Evolutionary conservation across 495 filamentous ascomycete species (phyloP), one percentile per base, ranked within the genome.

Genomic region (Xeromyces bisporus): DNA sequence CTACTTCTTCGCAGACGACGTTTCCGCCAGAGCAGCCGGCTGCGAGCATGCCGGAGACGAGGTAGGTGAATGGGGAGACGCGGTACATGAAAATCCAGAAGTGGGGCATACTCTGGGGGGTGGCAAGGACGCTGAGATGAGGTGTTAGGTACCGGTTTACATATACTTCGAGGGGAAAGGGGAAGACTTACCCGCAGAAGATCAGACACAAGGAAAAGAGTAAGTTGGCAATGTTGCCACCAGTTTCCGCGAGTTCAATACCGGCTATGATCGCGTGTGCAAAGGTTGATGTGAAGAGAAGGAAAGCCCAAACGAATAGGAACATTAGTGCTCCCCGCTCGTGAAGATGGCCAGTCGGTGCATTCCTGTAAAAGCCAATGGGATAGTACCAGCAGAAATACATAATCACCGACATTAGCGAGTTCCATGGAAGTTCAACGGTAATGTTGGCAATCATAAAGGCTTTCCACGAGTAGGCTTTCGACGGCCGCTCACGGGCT

Each of bases 11-110:
- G 48, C 79, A 85, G 9, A 41, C n/a, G 2, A 75, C 68, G 0
- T 45, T 11, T 0, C 68, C 64, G 33, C 75, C 72, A 18, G 70
- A 69, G 4, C 82, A 59, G 18, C 60, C 69, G 0, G 62, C 64
- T 0, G 75, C 67, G 15, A 82, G 36, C 59, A 82, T 70, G 17
- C 64, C 69, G 12, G 58, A 64, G 8, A 83, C 67, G 1, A 80
- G 55, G 34, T 85, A 83, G 0, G 73, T 78, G 40, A 83, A 72
- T 9, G 80, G 78, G 2, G 73, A 77, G 38, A 80, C 59, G 23
- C 74, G 73, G 50, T 83, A 81, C 73, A 83, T 78, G 59, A 83
- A 84, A 44, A 80, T 79, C 79, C 78, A 85, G 66, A 84, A 85
- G 16, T 66, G 48, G 8, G 77, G 77, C 31, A 81, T 60, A 1